These are phyloP conservation scores for Coffea humblotiana DNA, from an alignment of 305 asterid species.

Conservation along the genomic window DNA sequence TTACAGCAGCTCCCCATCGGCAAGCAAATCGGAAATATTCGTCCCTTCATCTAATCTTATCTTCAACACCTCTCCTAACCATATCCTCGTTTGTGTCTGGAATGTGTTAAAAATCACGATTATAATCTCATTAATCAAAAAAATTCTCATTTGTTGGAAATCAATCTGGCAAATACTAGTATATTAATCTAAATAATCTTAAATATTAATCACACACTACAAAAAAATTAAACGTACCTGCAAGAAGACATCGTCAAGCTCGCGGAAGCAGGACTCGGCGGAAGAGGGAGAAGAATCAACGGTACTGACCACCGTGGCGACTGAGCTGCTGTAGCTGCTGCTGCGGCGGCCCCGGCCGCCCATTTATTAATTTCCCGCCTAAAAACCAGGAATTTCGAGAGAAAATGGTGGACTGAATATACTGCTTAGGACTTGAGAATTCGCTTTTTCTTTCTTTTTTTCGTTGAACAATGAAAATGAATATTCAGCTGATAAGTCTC, in stretches of 20 bases:
- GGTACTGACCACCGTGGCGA: conserved; percentile 16
- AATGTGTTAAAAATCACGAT: not conserved
- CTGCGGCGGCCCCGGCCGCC: conserved; percentile 12
- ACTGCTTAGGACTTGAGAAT: not conserved
- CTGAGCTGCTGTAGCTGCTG: not conserved
- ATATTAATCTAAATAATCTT: not conserved
- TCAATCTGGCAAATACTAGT: not conserved
- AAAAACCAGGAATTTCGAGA: not conserved
- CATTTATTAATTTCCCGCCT: conserved; percentile 27
- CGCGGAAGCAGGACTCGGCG: conserved; percentile 73
- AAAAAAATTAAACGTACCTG: conserved; percentile 44
- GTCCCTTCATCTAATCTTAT: conserved; percentile 58
- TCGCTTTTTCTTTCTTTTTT: not conserved
- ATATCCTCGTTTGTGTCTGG: conserved; percentile 81
- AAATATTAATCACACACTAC: not conserved
- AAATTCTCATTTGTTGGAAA: not conserved
- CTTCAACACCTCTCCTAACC: conserved; percentile 76
- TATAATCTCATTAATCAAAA: not conserved
- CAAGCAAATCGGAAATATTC: conserved; percentile 75
- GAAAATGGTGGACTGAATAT: not conserved
- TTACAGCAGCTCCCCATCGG: conserved; percentile 88
- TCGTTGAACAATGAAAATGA: too few relatives aligned
- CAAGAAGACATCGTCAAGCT: conserved; percentile 78
- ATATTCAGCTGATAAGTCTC: too few relatives aligned
- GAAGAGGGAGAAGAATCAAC: conserved; percentile 51